phyloP scores from a whole-genome alignment of 2,329 filamentous ascomycete species.

The Ophiostoma quercus region DNA sequence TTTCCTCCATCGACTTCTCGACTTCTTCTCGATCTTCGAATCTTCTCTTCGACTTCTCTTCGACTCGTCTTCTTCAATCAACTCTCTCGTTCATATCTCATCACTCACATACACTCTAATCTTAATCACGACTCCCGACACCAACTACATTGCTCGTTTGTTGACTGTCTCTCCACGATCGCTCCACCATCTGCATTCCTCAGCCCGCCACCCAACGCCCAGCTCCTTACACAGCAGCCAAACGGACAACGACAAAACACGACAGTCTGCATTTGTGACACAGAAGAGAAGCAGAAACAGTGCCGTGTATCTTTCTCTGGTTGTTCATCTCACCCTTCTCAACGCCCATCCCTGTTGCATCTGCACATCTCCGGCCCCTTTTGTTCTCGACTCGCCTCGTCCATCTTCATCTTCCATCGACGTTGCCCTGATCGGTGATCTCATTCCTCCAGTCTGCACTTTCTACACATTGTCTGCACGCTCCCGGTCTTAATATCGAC shows the following conservation, averaged over 20 bases:
- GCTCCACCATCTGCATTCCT: slow-evolving; percentile 19
- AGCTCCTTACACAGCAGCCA: slow-evolving; percentile 18
- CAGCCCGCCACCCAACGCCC: neutral
- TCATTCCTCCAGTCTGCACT: neutral
- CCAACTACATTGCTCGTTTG: slow-evolving; percentile 5
- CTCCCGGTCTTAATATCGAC: neutral
- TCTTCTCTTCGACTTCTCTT: neutral
- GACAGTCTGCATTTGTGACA: slow-evolving; percentile 9
- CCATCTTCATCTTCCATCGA: neutral
- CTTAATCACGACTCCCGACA: neutral
- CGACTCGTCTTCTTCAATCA: neutral
- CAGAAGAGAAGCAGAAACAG: neutral
- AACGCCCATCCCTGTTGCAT: neutral
- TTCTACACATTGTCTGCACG: neutral
- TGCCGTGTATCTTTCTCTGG: neutral
- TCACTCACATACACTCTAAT: neutral
- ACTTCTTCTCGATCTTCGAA: too few relatives aligned
- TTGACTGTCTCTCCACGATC: slow-evolving; percentile 16
- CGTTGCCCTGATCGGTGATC: neutral
- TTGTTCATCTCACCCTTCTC: neutral
- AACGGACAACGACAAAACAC: slow-evolving; percentile 15
- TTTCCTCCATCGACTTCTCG: neutral
- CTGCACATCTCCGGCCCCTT: slow-evolving; percentile 1
- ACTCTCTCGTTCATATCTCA: neutral
- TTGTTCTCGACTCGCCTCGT: neutral